Conservation (phyloP, 176 grass and related monocot genomes). For the Eleusine coracana region DNA sequence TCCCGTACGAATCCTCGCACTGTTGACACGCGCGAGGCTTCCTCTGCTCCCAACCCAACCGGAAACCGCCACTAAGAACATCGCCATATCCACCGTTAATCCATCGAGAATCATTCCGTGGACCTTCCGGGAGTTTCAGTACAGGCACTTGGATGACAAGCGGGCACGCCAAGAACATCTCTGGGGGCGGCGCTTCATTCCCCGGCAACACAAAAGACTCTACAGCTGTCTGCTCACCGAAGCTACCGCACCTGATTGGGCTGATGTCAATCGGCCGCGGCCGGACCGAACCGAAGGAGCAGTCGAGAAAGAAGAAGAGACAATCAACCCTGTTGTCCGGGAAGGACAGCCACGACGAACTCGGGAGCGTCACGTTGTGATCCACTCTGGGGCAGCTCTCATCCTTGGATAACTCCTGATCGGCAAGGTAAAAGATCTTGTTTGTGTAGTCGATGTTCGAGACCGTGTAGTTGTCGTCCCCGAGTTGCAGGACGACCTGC, state of each 20-base stretch:
- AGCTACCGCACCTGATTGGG: not conserved
- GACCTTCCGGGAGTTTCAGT: accelerated
- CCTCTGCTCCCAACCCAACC: not conserved
- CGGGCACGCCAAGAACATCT: accelerated
- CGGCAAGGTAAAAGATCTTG: not conserved
- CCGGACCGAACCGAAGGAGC: accelerated
- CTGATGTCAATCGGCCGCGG: accelerated
- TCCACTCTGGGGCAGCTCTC: conserved; percentile 1
- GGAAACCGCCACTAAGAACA: not conserved
- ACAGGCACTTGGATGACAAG: not conserved
- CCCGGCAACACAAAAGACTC: not conserved
- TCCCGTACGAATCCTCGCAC: not conserved
- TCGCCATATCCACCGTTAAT: not conserved
- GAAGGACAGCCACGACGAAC: not conserved
- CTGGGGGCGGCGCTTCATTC: accelerated
- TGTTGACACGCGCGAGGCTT: accelerated
- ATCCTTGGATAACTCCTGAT: not conserved
- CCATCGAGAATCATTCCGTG: not conserved
- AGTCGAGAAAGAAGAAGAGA: conserved; percentile 20
- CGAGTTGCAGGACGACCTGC: not conserved
- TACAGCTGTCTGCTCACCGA: not conserved
- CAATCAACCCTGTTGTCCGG: not conserved
- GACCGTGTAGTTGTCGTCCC: not conserved
- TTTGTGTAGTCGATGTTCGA: not conserved
- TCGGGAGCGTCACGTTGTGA: not conserved